These are phyloP conservation scores for Trichoderma virens DNA, from an alignment of 495 filamentous ascomycete species.

Conservation along the genomic window DNA sequence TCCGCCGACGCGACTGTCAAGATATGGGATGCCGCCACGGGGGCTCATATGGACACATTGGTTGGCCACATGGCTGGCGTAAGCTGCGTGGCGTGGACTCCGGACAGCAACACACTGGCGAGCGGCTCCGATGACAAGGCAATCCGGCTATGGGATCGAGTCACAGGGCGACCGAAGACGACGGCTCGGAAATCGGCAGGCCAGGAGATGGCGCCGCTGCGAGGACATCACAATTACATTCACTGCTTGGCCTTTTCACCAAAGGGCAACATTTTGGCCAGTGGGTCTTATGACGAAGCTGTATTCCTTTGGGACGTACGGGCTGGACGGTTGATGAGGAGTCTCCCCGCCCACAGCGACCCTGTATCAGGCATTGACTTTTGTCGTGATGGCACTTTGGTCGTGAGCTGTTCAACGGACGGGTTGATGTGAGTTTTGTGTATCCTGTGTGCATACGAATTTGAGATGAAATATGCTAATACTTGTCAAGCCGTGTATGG, in stretches of 20 bases:
- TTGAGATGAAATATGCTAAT: conserved; percentile 11
- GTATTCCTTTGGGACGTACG: conserved; percentile 95
- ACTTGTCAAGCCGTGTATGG: conserved; percentile 62
- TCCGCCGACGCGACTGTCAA: conserved; percentile 85
- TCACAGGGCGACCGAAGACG: conserved; percentile 48
- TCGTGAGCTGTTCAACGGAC: conserved; percentile 82
- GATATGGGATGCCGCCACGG: conserved; percentile 78
- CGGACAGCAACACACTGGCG: conserved; percentile 76
- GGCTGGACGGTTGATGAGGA: conserved; percentile 73
- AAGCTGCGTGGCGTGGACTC: conserved; percentile 82
- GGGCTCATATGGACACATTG: conserved; percentile 74
- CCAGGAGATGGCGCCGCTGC: conserved; percentile 44
- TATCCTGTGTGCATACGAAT: conserved; percentile 2
- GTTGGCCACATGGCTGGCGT: conserved; percentile 90
- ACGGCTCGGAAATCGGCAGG: conserved; percentile 5
- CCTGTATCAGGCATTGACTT: conserved; percentile 92
- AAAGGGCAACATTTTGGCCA: conserved; percentile 92
- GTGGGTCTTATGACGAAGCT: conserved; percentile 93
- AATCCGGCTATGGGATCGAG: conserved; percentile 84
- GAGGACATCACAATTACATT: conserved; percentile 93
- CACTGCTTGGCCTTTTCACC: conserved; percentile 90
- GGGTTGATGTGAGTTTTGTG: conserved; percentile 61
- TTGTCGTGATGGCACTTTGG: conserved; percentile 81
- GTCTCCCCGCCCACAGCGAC: conserved; percentile 88
- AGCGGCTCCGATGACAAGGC: conserved; percentile 94